Evolutionary conservation across 2,329 filamentous ascomycete genomes (phyloP), one percentile per base, ranked within the genome.

Genomic region (Xylariaceae sp.): DNA sequence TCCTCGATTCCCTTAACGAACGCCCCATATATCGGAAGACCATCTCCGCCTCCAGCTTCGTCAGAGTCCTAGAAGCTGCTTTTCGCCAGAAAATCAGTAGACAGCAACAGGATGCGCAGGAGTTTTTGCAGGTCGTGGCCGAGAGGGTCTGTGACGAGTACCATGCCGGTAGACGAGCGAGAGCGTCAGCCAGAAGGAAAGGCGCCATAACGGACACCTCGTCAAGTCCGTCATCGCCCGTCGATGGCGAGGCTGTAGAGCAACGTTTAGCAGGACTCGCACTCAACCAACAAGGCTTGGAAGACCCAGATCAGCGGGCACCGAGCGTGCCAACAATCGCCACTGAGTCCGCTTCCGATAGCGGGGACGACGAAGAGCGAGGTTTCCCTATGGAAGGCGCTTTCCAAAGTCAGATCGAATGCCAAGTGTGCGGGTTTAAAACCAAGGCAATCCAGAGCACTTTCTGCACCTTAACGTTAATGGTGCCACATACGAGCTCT

Each of bases 101-200:
- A 43, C 89, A 93, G 62, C 93, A 98, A 67, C 93, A 98, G 67
- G 93, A 98, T 70, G 93, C 93, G 10, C 93, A 98, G 62, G 93
- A 98, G 65, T 96, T 98, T 53, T 69, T 98, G 45, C 93, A 98
- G 69, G 85, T 97, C 40, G 85, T 98, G 11, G 86, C 89, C 3
- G 92, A 98, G 70, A 79, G 92, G 42, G 73, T 98, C 45, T 90
- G 88, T 59, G 93, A 98, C 61, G 93, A 98, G 67, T 95, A 96
- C 60, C 84, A 94, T 62, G 90, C 90, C 4, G 90, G 89, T 1
- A 77, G 80, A 58, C 80, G 85, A 61, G 90, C 88, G 11, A 77
- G 91, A 52, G 71, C 70, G 37, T 74, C 79, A 47, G 81, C 81
- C 3, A 70, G 64, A 38, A 66, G 55, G 55, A 64, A 54, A 48